phyloP scores from a whole-genome alignment of 768 basidiomycete genomes.

The Leccinum olivaceopallidum region DNA sequence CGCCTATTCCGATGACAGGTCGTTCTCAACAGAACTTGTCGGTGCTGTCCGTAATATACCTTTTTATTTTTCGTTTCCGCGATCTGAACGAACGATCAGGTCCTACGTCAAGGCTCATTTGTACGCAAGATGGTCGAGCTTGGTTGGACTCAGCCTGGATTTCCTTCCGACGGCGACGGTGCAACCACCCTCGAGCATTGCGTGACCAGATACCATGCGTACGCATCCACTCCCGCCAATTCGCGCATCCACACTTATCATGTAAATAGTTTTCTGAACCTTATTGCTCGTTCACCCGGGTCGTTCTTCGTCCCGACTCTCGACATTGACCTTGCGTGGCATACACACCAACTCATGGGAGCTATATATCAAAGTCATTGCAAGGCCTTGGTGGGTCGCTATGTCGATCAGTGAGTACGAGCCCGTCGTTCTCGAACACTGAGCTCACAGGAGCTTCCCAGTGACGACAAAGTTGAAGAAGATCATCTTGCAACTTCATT shows the following conservation, averaged over 20 bases:
- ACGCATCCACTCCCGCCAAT: constrained; percentile 10
- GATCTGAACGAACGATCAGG: constrained; percentile 29
- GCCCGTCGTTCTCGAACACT: too few relatives aligned
- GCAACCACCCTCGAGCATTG: constrained; percentile 47
- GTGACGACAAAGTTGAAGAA: constrained; percentile 55
- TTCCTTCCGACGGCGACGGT: constrained; percentile 40
- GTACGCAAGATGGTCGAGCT: constrained; percentile 53
- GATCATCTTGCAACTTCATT: constrained; percentile 43
- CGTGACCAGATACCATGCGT: constrained; percentile 59
- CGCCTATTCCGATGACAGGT: constrained; percentile 50
- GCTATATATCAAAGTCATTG: constrained; percentile 45
- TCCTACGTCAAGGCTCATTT: constrained; percentile 57
- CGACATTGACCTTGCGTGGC: constrained; percentile 74
- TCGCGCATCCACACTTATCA: neutral
- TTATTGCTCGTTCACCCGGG: constrained; percentile 45
- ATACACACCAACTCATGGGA: constrained; percentile 62
- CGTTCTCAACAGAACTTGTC: constrained; percentile 55
- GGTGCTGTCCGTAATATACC: constrained; percentile 44
- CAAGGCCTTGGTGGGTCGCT: constrained; percentile 39
- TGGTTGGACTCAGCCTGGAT: constrained; percentile 47
- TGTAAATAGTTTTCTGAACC: constrained; percentile 45
- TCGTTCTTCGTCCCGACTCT: constrained; percentile 58
- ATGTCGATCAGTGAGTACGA: constrained; percentile 53
- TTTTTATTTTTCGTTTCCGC: neutral
- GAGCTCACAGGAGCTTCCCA: constrained; percentile 19